A percentile compares a stretch with the other conserved stretches of the same genome.
Evolutionary conservation across 352 stramenopile genomes (phyloP).

Genomic region (Phytophthora chlamydospora): DNA sequence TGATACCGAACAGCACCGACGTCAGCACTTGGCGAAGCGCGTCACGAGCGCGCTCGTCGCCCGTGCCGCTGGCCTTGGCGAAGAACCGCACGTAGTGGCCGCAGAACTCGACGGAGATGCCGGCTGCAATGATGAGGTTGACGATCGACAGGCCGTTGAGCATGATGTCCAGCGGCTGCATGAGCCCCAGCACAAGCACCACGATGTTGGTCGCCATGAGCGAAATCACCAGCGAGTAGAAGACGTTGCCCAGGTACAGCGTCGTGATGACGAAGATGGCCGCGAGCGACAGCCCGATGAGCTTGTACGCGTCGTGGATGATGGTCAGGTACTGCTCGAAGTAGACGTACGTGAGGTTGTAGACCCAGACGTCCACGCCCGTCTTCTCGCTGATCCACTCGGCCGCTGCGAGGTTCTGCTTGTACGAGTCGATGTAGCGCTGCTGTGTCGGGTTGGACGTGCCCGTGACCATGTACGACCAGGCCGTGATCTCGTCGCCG

Average conservation of each 20-base stretch:
- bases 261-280: slow-evolving; percentile 63
- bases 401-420: slow-evolving; percentile 53
- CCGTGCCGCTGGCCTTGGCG: slow-evolving; percentile 40
- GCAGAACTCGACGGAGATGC: slow-evolving; percentile 85
- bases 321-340: slow-evolving; percentile 76
- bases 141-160: slow-evolving; percentile 88
- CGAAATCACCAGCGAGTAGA: slow-evolving; percentile 51
- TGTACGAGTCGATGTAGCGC: slow-evolving; percentile 68
- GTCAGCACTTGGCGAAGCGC: slow-evolving; percentile 64
- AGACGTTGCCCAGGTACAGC: slow-evolving; percentile 54
- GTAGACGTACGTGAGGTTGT: slow-evolving; percentile 64
- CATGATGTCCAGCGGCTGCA: slow-evolving; percentile 66
- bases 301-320: slow-evolving; percentile 52
- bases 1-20: slow-evolving; percentile 87
- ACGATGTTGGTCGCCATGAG: slow-evolving; percentile 60
- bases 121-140: slow-evolving; percentile 85
- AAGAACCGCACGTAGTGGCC: slow-evolving; percentile 82
- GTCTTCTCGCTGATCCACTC: slow-evolving; percentile 65
- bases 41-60: slow-evolving; percentile 53
- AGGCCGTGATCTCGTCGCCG: slow-evolving; percentile 59
- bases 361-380: slow-evolving; percentile 65
- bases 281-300: slow-evolving; percentile 52
- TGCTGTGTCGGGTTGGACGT: slow-evolving; percentile 64
- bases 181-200: slow-evolving; percentile 57
- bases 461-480: slow-evolving; percentile 67